phyloP scores from a whole-genome alignment of 148 eudicot species.

The Bassia scoparia region DNA sequence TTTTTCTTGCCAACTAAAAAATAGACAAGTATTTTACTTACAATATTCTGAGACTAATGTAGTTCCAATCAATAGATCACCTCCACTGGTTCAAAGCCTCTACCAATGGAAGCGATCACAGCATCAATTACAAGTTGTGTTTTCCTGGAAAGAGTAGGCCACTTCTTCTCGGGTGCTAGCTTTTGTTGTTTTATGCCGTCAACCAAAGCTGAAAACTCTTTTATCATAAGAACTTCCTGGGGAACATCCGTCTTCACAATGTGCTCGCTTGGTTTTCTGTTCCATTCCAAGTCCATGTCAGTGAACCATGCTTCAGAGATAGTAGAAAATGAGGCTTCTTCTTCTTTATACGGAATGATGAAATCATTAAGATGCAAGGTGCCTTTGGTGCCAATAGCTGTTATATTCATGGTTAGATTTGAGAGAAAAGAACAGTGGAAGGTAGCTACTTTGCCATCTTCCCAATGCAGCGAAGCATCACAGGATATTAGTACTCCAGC shows the following conservation, averaged over 20 bases:
- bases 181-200: conserved; percentile 25
- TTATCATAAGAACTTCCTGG: conserved; percentile 46
- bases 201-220: conserved; percentile 38
- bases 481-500: conserved; percentile 47
- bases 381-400: conserved; percentile 38
- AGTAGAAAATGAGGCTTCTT: conserved; percentile 24
- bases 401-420: conserved; percentile 41
- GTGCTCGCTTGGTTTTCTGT: conserved; percentile 29
- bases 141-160: conserved; percentile 41
- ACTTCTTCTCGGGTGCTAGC: conserved; percentile 30
- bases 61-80: no score
- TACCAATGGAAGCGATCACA: conserved; percentile 38
- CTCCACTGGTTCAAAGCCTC: conserved; percentile 37
- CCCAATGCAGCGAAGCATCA: conserved; percentile 48
- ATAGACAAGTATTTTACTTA: no score
- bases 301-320: conserved; percentile 19
- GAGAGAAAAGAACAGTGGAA: conserved; percentile 49
- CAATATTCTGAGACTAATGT: no score
- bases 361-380: conserved; percentile 36
- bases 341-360: conserved; percentile 30
- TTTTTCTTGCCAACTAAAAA: no score
- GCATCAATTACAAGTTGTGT: conserved; percentile 46
- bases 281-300: conserved; percentile 30
- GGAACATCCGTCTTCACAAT: conserved; percentile 32
- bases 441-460: conserved; percentile 41